Percentiles rank a stretch among this genome's conserved stretches.
These are phyloP conservation scores for Fraxinus excelsior DNA, from an alignment of 257 asterid species.

Conservation along the genomic window DNA sequence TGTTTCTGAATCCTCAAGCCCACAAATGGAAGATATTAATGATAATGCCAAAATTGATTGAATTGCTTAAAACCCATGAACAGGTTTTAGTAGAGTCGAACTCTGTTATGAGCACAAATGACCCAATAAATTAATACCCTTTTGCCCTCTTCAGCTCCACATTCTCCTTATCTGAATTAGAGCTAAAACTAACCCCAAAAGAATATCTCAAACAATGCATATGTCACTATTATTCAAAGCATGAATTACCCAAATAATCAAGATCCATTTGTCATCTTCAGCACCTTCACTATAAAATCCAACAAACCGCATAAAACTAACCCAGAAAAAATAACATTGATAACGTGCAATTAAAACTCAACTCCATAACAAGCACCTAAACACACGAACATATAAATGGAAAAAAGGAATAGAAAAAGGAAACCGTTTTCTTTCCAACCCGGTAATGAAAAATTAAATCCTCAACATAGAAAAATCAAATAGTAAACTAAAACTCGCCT, in stretches of 20 bases:
- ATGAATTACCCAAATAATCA: not conserved
- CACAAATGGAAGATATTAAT: slow-evolving; percentile 1
- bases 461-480: not conserved
- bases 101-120: slow-evolving; percentile 8
- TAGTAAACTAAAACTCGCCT: slow-evolving; percentile 31
- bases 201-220: not conserved
- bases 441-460: not conserved
- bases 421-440: not conserved
- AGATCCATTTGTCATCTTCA: not conserved
- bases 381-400: not conserved
- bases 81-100: not conserved
- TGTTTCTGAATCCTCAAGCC: not conserved
- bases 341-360: slow-evolving; percentile 13
- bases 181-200: not conserved
- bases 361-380: not conserved
- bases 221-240: not conserved
- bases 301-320: slow-evolving; percentile 12
- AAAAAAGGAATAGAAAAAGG: not conserved
- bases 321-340: slow-evolving; percentile 9
- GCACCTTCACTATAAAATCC: slow-evolving; percentile 20
- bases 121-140: not conserved
- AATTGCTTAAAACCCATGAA: not conserved
- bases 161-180: not conserved
- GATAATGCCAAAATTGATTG: not conserved
- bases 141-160: not conserved